Evolutionary conservation across 768 basidiomycete species (phyloP).

Genomic region (Suillus ampliporus): DNA sequence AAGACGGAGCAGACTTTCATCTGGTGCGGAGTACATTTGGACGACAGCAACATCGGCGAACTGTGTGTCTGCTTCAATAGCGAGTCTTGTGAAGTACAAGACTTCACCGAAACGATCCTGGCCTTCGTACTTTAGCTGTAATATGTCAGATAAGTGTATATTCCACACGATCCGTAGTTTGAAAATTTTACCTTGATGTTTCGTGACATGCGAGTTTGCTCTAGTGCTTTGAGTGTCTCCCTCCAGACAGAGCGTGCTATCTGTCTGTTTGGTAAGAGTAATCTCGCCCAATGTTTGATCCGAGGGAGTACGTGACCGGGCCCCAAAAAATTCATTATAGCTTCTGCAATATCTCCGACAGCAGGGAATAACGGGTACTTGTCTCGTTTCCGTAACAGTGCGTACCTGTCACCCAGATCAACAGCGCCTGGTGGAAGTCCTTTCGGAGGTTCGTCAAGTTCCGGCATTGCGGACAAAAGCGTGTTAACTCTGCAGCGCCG

Average conservation of each 20-base stretch:
- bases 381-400: too few relatives aligned
- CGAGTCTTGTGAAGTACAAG: slow-evolving; percentile 17
- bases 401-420: too few relatives aligned
- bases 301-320: background rate
- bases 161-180: too few relatives aligned
- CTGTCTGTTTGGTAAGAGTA: slow-evolving; percentile 44
- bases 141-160: too few relatives aligned
- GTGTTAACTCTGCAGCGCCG: slow-evolving; percentile 11
- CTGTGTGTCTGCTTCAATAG: slow-evolving; percentile 23
- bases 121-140: background rate
- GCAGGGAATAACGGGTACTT: background rate
- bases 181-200: slow-evolving; percentile 39
- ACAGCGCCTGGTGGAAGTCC: too few relatives aligned
- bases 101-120: slow-evolving; percentile 18
- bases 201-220: slow-evolving; percentile 32
- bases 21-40: slow-evolving; percentile 24
- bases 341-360: background rate
- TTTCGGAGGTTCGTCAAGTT: too few relatives aligned
- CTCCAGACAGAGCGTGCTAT: slow-evolving; percentile 40
- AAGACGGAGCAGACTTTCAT: slow-evolving; percentile 17
- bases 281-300: slow-evolving; percentile 38
- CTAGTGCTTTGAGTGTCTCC: slow-evolving; percentile 23
- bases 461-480: slow-evolving; percentile 11
- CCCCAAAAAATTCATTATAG: slow-evolving; percentile 1
- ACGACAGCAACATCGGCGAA: slow-evolving; percentile 22